phyloP scores from a whole-genome alignment of 1,139 yeast genomes.

The Diutina sp. region DNA sequence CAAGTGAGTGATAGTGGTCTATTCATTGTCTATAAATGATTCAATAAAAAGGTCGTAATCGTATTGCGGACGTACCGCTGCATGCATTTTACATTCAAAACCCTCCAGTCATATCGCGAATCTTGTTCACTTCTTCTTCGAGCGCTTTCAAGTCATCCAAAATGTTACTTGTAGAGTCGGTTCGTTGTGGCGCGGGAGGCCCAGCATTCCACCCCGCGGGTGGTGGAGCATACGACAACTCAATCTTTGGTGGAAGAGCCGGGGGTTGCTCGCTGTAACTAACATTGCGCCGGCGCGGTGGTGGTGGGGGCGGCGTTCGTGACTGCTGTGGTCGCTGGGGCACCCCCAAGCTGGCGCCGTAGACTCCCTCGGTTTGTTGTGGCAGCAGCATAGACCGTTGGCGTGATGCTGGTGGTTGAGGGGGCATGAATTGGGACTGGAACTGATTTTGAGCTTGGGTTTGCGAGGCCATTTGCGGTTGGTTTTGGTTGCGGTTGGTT shows the following conservation, averaged over 20 bases:
- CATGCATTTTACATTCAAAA: conserved; percentile 11
- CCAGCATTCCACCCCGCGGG: conserved; percentile 6
- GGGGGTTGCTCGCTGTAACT: not conserved
- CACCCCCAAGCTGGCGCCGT: conserved; percentile 4
- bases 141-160: conserved; percentile 49
- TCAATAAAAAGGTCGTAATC: not conserved
- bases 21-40: not conserved
- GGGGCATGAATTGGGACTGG: conserved; percentile 19
- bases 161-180: conserved; percentile 30
- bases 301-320: conserved; percentile 33
- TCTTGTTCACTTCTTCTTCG: conserved; percentile 52
- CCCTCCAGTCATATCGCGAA: conserved; percentile 37
- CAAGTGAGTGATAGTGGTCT: not conserved
- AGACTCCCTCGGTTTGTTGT: conserved; percentile 4
- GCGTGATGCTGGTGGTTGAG: conserved; percentile 24
- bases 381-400: conserved; percentile 33
- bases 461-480: not conserved
- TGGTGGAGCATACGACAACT: conserved; percentile 7
- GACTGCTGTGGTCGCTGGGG: conserved; percentile 6
- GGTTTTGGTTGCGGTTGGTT: not conserved
- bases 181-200: conserved; percentile 6
- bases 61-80: not conserved
- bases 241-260: conserved; percentile 6
- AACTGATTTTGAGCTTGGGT: not conserved
- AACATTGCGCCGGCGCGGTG: conserved; percentile 19